Base-by-base conservation (phyloP, 345 rosid genomes). In the Eucalyptus microcorys region DNA sequence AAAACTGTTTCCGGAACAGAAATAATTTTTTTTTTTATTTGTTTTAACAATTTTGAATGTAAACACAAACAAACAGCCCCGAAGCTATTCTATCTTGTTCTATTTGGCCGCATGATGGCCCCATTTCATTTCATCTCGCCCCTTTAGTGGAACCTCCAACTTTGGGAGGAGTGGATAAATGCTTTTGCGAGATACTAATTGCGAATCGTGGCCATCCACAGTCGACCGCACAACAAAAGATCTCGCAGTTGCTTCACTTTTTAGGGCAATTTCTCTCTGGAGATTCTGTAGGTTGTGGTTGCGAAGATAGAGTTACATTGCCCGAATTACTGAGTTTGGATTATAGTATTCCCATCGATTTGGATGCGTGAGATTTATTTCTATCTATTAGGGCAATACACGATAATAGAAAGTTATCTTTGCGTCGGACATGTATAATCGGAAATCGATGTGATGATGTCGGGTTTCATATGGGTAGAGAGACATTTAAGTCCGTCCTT, bases 291-390 rank as follows among this genome's bases (percentile, higher is more conserved):
- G 47, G 47, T 37, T 5, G 0, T 10, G 47, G 5, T 16, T 17
- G 43, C 8, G 4, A 71, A 71, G 22, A 34, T 71, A 16, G 45
- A 17, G 45, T 17, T 5, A 17, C 26, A 8, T 16, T 5, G 7
- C 26, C 81, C 26, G 42, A 37, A 34, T 34, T 9, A 34, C 26
- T 52, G 26, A 34, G 81, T 71, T 34, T 3, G 26, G 24, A 71
- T 34, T 76, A 11, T 40, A 21, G 42, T 5, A 5, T 7, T 37
- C 5, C 27, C 10, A 21, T 37, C 13, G 2, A 17, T 34, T 71
- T 17, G 14, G 17, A 9, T 2, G 27, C 0, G 14, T 19, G 27
- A 22, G 12, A 19, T 19, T 10, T 1, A 34, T 9, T 17, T 16
- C 4, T 68, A 68, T 34, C 24, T 32, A 34, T 17, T 8, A 4